A percentile compares a stretch with the other conserved stretches of the same genome.
Conservation (phyloP, 2,329 filamentous ascomycete genomes). For the Blastomyces gilchristii region DNA sequence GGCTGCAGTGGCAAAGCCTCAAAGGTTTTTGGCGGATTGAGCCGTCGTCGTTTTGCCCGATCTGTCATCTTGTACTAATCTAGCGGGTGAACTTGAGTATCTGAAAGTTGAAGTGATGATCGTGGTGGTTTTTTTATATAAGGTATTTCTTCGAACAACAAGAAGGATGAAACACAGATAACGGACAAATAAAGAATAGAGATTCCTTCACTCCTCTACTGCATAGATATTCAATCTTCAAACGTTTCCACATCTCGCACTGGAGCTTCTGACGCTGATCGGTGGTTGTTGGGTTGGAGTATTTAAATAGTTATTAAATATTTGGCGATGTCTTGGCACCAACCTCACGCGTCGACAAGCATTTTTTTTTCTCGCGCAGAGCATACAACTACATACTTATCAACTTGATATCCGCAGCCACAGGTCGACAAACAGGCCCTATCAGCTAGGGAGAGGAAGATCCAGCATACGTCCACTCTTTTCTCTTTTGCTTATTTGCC, state of each 20-base stretch:
- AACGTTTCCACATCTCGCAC: neutral
- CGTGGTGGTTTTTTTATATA: no score
- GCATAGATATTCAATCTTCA: neutral
- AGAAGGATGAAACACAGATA: neutral
- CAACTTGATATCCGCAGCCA: neutral
- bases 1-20: conserved; percentile 23
- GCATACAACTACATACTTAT: neutral
- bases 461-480: neutral
- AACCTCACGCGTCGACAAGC: neutral
- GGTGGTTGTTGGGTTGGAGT: neutral
- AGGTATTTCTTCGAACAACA: neutral
- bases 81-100: neutral
- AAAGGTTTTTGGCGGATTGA: conserved; percentile 17
- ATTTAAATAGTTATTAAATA: neutral
- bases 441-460: neutral
- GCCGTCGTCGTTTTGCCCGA: conserved; percentile 23
- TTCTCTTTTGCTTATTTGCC: neutral
- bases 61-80: conserved; percentile 20
- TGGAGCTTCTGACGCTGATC: neutral
- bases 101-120: neutral
- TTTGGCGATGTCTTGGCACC: neutral
- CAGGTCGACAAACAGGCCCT: neutral
- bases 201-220: neutral
- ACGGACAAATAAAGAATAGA: neutral
- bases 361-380: neutral